These are phyloP conservation scores for Colletotrichum gloeosporioides DNA, from an alignment of 2,329 filamentous ascomycete genomes.

Conservation along the genomic window DNA sequence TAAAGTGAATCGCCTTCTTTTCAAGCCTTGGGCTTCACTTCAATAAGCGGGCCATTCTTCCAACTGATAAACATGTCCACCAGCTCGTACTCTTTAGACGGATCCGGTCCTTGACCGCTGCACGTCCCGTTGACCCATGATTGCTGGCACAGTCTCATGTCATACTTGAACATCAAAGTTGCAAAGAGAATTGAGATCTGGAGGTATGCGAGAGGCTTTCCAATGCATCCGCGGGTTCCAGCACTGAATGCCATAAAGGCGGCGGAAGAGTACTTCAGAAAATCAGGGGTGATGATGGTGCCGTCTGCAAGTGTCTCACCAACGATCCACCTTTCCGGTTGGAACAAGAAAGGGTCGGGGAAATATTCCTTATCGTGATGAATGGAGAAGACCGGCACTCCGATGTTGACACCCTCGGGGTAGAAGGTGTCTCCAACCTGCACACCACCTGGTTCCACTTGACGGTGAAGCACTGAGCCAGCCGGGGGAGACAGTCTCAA, in stretches of 20 bases:
- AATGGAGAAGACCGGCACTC: constrained; percentile 1
- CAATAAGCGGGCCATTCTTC: neutral
- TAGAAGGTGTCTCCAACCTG: neutral
- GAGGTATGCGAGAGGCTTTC: neutral
- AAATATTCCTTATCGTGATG: constrained; percentile 5
- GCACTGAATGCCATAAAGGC: constrained; percentile 10
- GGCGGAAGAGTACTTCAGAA: neutral
- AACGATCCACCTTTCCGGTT: constrained; percentile 1
- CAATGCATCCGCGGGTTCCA: constrained; percentile 3
- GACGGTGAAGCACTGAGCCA: neutral
- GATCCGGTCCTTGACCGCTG: neutral
- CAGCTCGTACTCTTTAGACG: neutral
- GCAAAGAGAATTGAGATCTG: constrained; percentile 1
- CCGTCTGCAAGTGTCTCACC: neutral
- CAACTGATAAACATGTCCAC: constrained; percentile 9
- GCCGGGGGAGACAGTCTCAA: neutral
- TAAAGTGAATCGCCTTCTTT: neutral
- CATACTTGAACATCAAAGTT: neutral
- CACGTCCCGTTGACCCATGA: neutral
- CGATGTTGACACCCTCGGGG: neutral
- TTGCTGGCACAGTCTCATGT: neutral
- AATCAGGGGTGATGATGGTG: neutral
- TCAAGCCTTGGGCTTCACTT: neutral
- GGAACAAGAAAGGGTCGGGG: neutral
- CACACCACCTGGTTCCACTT: neutral